A percentile compares a stretch with the other conserved stretches of the same genome.
Evolutionary conservation across 257 asterid genomes (phyloP).

Genomic region (Petunia axillaris): DNA sequence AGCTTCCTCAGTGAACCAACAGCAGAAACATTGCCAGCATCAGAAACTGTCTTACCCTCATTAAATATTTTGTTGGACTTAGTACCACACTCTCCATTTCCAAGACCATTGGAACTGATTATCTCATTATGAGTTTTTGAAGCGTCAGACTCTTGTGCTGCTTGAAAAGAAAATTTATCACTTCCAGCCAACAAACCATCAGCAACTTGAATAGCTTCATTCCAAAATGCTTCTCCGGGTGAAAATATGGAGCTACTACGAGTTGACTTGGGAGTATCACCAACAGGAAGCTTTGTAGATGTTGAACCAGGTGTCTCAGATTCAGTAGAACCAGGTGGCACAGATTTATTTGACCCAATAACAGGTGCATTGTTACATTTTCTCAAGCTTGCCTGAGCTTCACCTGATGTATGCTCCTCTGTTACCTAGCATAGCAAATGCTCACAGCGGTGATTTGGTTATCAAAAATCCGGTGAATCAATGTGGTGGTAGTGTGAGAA

Average conservation of each 20-base stretch:
- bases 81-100: conserved; percentile 39
- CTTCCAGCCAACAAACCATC: conserved; percentile 69
- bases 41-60: conserved; percentile 35
- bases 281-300: conserved; percentile 38
- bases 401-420: conserved; percentile 36
- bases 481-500: neutral
- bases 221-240: conserved; percentile 98
- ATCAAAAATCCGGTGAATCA: neutral
- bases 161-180: conserved; percentile 47
- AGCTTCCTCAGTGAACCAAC: conserved; percentile 45
- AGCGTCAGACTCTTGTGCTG: conserved; percentile 39
- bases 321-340: conserved; percentile 44
- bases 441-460: neutral
- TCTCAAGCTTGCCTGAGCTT: conserved; percentile 66
- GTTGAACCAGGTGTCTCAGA: conserved; percentile 62
- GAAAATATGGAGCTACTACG: conserved; percentile 81
- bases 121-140: conserved; percentile 42
- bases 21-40: conserved; percentile 47
- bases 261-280: conserved; percentile 70
- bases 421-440: conserved; percentile 50
- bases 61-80: conserved; percentile 31
- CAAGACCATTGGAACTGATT: conserved; percentile 46
- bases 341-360: conserved; percentile 43
- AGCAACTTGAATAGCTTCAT: conserved; percentile 89
- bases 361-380: conserved; percentile 59